Evolutionary conservation across 1,284 basidiomycete species (phyloP).

Genomic region (Cutaneotrichosporon dermatis): DNA sequence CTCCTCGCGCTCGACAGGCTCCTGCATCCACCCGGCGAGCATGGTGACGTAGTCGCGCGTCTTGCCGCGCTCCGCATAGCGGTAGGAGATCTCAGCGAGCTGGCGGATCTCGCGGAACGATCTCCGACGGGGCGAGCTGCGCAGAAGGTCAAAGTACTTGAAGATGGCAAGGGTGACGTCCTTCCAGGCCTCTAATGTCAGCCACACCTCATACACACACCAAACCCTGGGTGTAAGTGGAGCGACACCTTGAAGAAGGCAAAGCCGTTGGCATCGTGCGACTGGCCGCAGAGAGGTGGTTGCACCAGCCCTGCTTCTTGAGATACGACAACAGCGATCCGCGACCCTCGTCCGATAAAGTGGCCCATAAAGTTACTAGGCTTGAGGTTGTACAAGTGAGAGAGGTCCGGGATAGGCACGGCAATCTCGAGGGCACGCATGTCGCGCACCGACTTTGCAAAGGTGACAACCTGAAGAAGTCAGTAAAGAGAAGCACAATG

Average conservation of each 20-base stretch:
- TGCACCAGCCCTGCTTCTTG: constrained; percentile 89
- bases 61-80: constrained; percentile 77
- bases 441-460: constrained; percentile 85
- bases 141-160: constrained; percentile 82
- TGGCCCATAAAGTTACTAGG: constrained; percentile 78
- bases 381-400: constrained; percentile 72
- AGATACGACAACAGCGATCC: constrained; percentile 90
- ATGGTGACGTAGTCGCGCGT: constrained; percentile 77
- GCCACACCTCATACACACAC: constrained; percentile 52
- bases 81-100: constrained; percentile 73
- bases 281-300: constrained; percentile 70
- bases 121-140: constrained; percentile 63
- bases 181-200: constrained; percentile 64
- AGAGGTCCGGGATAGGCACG: constrained; percentile 82
- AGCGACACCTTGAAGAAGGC: constrained; percentile 82
- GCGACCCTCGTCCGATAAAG: constrained; percentile 92
- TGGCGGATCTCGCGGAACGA: constrained; percentile 75
- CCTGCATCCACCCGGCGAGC: constrained; percentile 68
- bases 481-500: not conserved
- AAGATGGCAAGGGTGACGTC: constrained; percentile 69
- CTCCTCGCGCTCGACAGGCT: constrained; percentile 66
- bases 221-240: constrained; percentile 83
- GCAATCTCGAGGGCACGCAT: constrained; percentile 81
- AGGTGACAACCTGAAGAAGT: constrained; percentile 65
- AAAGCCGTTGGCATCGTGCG: constrained; percentile 67